Conservation (phyloP, 129 eudicot genomes). For the Centaurea solstitialis region DNA sequence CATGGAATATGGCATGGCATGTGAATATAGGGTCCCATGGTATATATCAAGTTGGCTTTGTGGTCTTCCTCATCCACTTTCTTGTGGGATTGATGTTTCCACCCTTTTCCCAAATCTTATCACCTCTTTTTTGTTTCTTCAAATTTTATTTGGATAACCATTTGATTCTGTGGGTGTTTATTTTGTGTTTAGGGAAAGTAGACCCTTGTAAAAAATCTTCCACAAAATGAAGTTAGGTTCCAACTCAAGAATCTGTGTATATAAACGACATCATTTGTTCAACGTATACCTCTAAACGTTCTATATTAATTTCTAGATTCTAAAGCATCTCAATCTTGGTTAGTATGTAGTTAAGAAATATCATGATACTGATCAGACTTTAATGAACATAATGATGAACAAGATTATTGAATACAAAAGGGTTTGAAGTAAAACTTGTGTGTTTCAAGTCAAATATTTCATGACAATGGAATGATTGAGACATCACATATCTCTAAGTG, state of each 20-base stretch:
- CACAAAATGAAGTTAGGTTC: background rate
- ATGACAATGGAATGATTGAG: no score
- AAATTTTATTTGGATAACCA: background rate
- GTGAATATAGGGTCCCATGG: conserved; percentile 3
- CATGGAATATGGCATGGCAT: conserved; percentile 1
- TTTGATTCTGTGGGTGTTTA: background rate
- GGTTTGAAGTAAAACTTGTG: background rate
- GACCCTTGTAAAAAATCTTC: background rate
- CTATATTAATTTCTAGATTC: background rate
- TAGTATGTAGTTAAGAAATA: background rate
- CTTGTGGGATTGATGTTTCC: background rate
- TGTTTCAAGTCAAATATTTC: no score
- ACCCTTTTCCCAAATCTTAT: background rate
- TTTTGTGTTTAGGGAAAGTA: background rate
- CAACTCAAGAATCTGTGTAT: background rate
- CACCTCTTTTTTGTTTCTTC: background rate
- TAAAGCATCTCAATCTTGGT: background rate
- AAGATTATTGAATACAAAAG: background rate
- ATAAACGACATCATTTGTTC: background rate
- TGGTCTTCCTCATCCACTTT: conserved; percentile 6
- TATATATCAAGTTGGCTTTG: background rate
- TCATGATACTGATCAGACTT: background rate
- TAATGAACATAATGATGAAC: background rate
- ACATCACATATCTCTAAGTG: no score
- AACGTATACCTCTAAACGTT: background rate